Conservation (phyloP, 495 filamentous ascomycete species). For the Lentithecium fluviatile region DNA sequence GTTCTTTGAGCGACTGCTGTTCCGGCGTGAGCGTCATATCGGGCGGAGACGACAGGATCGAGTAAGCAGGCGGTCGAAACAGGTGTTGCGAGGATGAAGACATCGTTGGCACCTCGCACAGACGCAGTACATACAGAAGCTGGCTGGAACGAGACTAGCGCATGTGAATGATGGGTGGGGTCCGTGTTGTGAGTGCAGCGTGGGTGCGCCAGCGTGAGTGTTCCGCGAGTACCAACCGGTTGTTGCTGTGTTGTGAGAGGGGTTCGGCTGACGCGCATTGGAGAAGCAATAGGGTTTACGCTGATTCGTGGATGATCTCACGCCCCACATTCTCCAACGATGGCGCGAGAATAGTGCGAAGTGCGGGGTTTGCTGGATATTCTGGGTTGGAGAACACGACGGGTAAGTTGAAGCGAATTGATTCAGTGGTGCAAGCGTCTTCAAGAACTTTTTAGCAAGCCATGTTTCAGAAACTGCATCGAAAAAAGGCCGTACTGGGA, state of each 20-base stretch:
- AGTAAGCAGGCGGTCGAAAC: background rate
- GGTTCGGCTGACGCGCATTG: background rate
- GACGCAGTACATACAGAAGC: background rate
- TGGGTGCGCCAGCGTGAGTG: too few relatives aligned
- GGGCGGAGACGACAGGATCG: background rate
- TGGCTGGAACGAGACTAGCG: slow-evolving; percentile 2
- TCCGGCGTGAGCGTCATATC: slow-evolving; percentile 9
- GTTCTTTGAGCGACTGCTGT: slow-evolving; percentile 18
- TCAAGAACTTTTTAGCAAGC: too few relatives aligned
- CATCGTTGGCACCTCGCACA: background rate
- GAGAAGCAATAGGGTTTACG: background rate
- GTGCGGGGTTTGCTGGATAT: background rate
- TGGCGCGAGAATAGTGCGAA: background rate
- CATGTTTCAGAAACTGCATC: too few relatives aligned
- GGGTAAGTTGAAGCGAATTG: background rate
- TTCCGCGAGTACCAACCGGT: too few relatives aligned
- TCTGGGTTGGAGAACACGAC: background rate
- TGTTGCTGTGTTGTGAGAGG: background rate
- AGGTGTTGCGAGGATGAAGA: background rate
- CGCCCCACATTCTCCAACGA: slow-evolving; percentile 30
- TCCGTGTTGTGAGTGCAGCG: too few relatives aligned
- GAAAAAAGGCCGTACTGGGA: too few relatives aligned
- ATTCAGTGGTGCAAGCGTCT: too few relatives aligned
- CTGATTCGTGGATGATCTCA: slow-evolving; percentile 17
- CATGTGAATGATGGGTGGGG: background rate